A percentile compares a stretch with the other conserved stretches of the same genome.
Evolutionary conservation across 73 alveolate genomes (phyloP).

Genomic region (Symbiodinium pilosum): DNA sequence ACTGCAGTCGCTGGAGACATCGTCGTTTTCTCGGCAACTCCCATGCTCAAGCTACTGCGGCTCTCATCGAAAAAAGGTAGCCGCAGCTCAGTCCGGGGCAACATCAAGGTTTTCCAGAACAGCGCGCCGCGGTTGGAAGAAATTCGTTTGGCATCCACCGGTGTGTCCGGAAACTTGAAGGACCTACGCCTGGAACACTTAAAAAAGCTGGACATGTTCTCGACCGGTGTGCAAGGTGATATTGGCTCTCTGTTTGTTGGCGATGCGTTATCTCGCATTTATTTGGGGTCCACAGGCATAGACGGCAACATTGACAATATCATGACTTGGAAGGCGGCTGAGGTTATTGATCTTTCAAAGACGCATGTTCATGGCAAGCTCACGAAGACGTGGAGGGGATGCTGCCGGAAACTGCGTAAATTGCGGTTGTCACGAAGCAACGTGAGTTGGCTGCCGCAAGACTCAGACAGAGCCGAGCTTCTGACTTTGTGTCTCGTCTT

Average conservation of each 20-base stretch:
- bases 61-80: neutral
- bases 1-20: neutral
- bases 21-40: neutral
- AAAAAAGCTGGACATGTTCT: neutral
- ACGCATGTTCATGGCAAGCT: neutral
- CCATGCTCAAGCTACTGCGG: neutral
- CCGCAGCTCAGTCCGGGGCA: neutral
- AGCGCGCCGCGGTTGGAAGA: neutral
- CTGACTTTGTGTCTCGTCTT: neutral
- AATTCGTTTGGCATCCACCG: neutral
- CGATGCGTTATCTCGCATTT: neutral
- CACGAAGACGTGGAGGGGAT: neutral
- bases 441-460: neutral
- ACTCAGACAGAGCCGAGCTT: neutral
- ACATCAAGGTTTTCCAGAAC: neutral
- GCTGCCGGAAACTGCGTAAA: neutral
- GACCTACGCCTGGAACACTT: neutral
- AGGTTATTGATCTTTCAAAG: neutral
- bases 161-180: neutral
- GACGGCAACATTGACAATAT: neutral
- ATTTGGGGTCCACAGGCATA: neutral
- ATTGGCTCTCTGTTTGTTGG: neutral
- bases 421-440: neutral
- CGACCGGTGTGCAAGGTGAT: neutral
- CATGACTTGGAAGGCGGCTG: neutral